These are phyloP conservation scores for Penicillium aurantiogriseum DNA, from an alignment of 2,329 filamentous ascomycete species.

Conservation along the genomic window DNA sequence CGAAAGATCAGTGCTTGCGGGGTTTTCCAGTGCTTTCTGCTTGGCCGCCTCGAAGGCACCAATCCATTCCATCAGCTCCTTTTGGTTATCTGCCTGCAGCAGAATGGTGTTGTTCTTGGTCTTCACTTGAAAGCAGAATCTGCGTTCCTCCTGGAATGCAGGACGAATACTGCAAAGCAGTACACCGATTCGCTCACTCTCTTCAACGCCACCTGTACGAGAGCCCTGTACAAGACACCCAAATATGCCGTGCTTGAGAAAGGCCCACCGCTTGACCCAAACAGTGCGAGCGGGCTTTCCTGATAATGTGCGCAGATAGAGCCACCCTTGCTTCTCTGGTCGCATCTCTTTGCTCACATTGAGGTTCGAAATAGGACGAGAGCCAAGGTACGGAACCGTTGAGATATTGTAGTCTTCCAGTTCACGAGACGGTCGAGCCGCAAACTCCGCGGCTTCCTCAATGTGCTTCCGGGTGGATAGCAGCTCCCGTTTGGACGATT, in stretches of 20 bases:
- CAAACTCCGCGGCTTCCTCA: constrained; percentile 69
- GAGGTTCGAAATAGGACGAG: constrained; percentile 62
- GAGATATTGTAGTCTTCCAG: constrained; percentile 88
- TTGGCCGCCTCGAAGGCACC: constrained; percentile 92
- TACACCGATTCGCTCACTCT: constrained; percentile 94
- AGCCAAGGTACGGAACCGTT: constrained; percentile 83
- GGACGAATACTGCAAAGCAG: constrained; percentile 90
- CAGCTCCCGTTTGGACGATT: constrained; percentile 77
- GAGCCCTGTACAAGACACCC: constrained; percentile 85
- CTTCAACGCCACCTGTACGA: constrained; percentile 79
- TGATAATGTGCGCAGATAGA: constrained; percentile 76
- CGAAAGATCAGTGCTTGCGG: constrained; percentile 52
- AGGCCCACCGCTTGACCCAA: constrained; percentile 93
- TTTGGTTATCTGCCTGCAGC: constrained; percentile 89
- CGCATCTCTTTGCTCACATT: constrained; percentile 52
- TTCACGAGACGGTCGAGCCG: constrained; percentile 79
- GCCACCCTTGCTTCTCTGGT: constrained; percentile 89
- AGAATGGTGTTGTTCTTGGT: constrained; percentile 90
- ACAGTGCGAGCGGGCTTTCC: constrained; percentile 87
- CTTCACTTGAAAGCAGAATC: constrained; percentile 98
- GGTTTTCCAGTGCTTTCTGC: constrained; percentile 80
- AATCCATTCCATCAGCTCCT: constrained; percentile 91
- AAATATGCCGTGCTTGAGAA: constrained; percentile 92
- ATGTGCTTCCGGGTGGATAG: constrained; percentile 76
- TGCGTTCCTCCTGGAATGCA: constrained; percentile 84